These are phyloP conservation scores for Raffaelea deltoideospora DNA, from an alignment of 2,329 filamentous ascomycete species.

Conservation along the genomic window DNA sequence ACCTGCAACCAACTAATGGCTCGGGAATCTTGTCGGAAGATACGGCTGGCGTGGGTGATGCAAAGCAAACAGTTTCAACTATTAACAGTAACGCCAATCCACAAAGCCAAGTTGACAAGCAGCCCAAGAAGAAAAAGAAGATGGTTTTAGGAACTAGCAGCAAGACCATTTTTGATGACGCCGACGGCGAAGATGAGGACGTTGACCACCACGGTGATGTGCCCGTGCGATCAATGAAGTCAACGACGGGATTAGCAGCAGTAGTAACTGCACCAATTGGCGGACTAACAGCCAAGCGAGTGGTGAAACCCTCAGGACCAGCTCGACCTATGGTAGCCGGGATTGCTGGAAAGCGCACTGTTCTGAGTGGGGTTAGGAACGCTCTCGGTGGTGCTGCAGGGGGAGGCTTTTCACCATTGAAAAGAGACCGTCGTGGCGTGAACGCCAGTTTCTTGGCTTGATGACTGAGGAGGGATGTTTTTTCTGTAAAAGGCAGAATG, in stretches of 20 bases:
- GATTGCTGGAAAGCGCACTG: conserved; percentile 14
- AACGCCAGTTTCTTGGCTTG: conserved; percentile 42
- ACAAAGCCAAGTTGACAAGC: too few species aligned
- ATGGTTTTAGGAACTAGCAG: conserved; percentile 50
- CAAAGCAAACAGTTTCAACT: conserved; percentile 7
- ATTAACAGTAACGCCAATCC: too few species aligned
- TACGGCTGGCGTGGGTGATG: not conserved
- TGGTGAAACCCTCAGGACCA: too few species aligned
- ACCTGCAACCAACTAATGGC: conserved; percentile 10
- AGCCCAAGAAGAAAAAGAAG: conserved; percentile 52
- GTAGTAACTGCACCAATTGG: too few species aligned
- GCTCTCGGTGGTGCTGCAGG: conserved; percentile 24
- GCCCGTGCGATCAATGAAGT: not conserved
- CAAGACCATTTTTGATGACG: conserved; percentile 57
- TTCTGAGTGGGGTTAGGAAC: conserved; percentile 20
- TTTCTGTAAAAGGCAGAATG: not conserved
- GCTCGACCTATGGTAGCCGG: too few species aligned
- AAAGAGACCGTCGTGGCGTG: conserved; percentile 50
- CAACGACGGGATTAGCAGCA: conserved; percentile 8
- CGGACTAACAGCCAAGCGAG: conserved; percentile 10
- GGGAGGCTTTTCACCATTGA: conserved; percentile 52
- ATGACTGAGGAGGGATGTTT: not conserved
- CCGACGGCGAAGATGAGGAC: conserved; percentile 31
- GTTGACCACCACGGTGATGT: not conserved
- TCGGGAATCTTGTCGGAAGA: conserved; percentile 11